Evolutionary conservation across 2,329 filamentous ascomycete genomes (phyloP), one percentile per base, ranked within the genome.

Genomic region (Volutella citrinella): DNA sequence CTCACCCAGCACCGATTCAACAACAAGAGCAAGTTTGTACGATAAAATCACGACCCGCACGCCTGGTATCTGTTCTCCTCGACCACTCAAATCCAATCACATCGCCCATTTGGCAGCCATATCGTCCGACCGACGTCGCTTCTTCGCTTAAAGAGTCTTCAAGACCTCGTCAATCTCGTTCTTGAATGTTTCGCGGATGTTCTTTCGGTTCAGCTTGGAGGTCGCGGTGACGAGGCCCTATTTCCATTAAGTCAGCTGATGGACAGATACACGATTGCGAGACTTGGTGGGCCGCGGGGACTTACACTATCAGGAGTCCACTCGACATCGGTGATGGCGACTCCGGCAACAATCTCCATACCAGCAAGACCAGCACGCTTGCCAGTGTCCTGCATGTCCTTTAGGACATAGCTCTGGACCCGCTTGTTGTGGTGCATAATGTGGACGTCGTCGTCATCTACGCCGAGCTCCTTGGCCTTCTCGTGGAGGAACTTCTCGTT

Each of bases 241-340:
- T n/a, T n/a, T n/a, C n/a, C n/a, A n/a, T n/a, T n/a, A n/a, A n/a
- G n/a, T n/a, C n/a, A n/a, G n/a, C n/a, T n/a, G n/a, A n/a, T n/a
- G n/a, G n/a, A n/a, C n/a, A n/a, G n/a, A n/a, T n/a, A n/a, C n/a
- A n/a, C n/a, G n/a, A n/a, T n/a, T n/a, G n/a, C n/a, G n/a, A n/a
- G n/a, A n/a, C n/a, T n/a, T n/a, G n/a, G n/a, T n/a, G n/a, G n/a
- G n/a, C n/a, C n/a, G n/a, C 14, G 21, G 28, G 26, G 38, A 76
- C 85, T 81, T 69, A 91, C 87, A 57, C 82, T 93, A 39, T 80
- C 75, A 33, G 88, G 85, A 35, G 84, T 91, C 88, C 88, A 95
- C 62, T 94, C 88, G 56, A 91, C 87, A 46, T 91, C 85, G 1
- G 82, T 80, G 36, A 95, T 61, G 17, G 91, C 84, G 14, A 91